Evolutionary conservation across 164 flowering plant genomes (phyloP), one percentile per base, ranked within the genome.

Genomic region (Chimonanthus salicifolius): DNA sequence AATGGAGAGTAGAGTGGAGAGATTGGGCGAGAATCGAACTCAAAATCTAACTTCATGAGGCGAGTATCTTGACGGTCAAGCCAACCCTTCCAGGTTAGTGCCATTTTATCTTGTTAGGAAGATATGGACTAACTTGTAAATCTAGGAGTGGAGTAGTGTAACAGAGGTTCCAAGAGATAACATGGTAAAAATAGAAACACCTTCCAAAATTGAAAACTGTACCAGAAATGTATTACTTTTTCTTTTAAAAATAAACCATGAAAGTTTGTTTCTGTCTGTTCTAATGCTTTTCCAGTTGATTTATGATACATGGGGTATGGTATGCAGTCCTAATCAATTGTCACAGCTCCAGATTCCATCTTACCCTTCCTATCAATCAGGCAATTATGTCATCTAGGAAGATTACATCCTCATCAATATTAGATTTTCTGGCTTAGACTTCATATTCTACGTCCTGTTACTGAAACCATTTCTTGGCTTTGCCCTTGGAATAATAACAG

Each of bases 401-500:
- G n/a, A 33, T 65, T 20, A 67, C 18, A 3, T 62, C 45, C 18
- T 45, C 5, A 21, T 43, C 65, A 7, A 44, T 3, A 10, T 15
- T 45, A 15, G 47, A 13, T 15, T 10, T 44, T 9, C 47, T 15
- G 13, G 10, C 44, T 44, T 7, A 44, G 15, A 45, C 47, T 33
- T 65, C 47, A 10, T 47, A 43, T 44, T 5, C 47, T 65, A 65
- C 43, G 33, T 58, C 64, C 44, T 79, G 68, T 70, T 69, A 67
- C 83, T 67, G 71, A 86, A 76, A 60, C 72, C 62, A 67, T 21
- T 51, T 47, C 81, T 76, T 43, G 73, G 62, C 72, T 81, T 83
- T 64, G 78, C 33, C 82, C 82, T 86, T 7, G 93, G 96, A 62
- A 90, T n/a, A 72, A 92, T 65, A 20, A 92, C 6, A 51, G 89